phyloP scores from a whole-genome alignment of 2,329 filamentous ascomycete genomes.

The Coleophoma crateriformis region DNA sequence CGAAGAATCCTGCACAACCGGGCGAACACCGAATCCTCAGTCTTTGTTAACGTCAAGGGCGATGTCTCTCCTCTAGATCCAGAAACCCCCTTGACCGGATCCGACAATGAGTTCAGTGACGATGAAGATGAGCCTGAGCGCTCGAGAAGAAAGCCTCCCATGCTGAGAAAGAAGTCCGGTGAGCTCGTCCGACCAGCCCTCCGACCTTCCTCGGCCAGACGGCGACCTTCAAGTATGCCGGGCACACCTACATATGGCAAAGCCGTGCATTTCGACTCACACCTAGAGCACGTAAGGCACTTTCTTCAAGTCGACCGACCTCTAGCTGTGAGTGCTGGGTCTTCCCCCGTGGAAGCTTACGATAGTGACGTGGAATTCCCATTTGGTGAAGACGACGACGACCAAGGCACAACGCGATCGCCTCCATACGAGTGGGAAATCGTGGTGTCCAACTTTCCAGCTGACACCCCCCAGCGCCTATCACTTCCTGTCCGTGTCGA shows the following conservation, averaged over 20 bases:
- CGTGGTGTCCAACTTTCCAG: conserved; percentile 75
- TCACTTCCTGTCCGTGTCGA: conserved; percentile 73
- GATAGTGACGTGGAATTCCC: conserved; percentile 88
- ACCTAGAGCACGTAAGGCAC: conserved; percentile 92
- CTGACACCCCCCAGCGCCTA: conserved; percentile 56
- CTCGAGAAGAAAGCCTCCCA: conserved; percentile 67
- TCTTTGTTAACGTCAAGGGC: conserved; percentile 29
- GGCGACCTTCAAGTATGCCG: conserved; percentile 92
- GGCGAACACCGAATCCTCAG: conserved; percentile 39
- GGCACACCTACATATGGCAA: conserved; percentile 95
- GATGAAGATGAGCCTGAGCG: conserved; percentile 52
- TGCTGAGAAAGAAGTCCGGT: conserved; percentile 97
- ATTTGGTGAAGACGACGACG: conserved; percentile 52
- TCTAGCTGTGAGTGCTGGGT: conserved; percentile 90
- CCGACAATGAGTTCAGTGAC: conserved; percentile 52
- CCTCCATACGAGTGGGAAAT: conserved; percentile 82
- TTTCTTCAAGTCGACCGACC: conserved; percentile 92
- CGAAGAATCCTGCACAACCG: conserved; percentile 23
- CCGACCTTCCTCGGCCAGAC: conserved; percentile 64
- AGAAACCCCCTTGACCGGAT: conserved; percentile 44
- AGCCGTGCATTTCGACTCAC: conserved; percentile 96
- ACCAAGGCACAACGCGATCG: conserved; percentile 19
- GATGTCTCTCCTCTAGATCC: conserved; percentile 31
- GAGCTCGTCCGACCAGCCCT: conserved; percentile 92
- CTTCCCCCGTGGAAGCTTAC: conserved; percentile 84